Evolutionary conservation across 495 filamentous ascomycete species (phyloP).

Genomic region (Xylaria bambusicola): DNA sequence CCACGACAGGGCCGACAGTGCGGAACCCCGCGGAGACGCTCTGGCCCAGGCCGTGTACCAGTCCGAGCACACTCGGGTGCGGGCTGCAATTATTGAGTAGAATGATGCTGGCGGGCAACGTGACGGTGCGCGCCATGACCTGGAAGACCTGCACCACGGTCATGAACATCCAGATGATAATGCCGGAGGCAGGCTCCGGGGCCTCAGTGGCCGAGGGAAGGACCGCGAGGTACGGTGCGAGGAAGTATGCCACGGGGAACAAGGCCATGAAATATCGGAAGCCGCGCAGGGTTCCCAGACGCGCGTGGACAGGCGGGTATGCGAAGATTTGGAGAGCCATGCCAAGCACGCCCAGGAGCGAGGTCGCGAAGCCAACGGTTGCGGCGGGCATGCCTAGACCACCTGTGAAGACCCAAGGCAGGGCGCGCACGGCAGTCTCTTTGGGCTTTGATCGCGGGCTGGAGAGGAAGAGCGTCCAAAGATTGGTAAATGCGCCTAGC

Average conservation of each 20-base stretch:
- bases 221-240: constrained; percentile 72
- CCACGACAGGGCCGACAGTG: constrained; percentile 73
- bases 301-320: constrained; percentile 68
- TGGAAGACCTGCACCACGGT: constrained; percentile 68
- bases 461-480: constrained; percentile 83
- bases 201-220: constrained; percentile 62
- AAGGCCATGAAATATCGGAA: constrained; percentile 70
- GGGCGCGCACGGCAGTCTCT: constrained; percentile 28
- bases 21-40: constrained; percentile 71
- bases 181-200: constrained; percentile 64
- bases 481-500: constrained; percentile 78
- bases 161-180: constrained; percentile 70
- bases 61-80: constrained; percentile 76
- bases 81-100: constrained; percentile 83
- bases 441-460: constrained; percentile 65
- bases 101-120: constrained; percentile 73
- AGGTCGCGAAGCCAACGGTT: constrained; percentile 73
- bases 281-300: constrained; percentile 66
- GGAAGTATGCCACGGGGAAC: constrained; percentile 73
- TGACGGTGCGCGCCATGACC: constrained; percentile 77
- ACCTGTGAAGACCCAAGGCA: constrained; percentile 75
- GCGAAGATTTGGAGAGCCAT: constrained; percentile 77
- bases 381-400: constrained; percentile 76
- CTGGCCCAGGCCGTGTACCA: constrained; percentile 79
- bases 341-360: constrained; percentile 74